Conservation (phyloP, 495 filamentous ascomycete species). For the Annulohypoxylon moriforme region DNA sequence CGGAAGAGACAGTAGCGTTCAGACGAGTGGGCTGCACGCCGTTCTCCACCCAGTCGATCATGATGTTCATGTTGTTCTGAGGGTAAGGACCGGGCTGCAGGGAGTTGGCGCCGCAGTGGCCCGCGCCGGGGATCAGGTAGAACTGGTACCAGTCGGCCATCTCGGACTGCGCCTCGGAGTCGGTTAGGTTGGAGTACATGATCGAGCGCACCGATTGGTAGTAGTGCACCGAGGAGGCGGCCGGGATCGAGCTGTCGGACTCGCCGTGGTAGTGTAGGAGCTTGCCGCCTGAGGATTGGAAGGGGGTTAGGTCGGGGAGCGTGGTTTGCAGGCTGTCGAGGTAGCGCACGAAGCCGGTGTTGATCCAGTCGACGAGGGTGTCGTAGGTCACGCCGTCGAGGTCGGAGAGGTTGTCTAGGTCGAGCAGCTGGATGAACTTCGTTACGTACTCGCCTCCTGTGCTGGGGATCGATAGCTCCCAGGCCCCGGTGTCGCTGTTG, state of each 20-base stretch:
- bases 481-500: slow-evolving; percentile 52
- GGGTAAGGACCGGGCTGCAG: slow-evolving; percentile 58
- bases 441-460: slow-evolving; percentile 55
- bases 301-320: slow-evolving; percentile 58
- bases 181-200: slow-evolving; percentile 58
- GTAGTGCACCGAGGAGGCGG: slow-evolving; percentile 58
- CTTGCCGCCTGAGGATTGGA: slow-evolving; percentile 62
- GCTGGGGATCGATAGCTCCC: slow-evolving; percentile 50
- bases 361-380: slow-evolving; percentile 58
- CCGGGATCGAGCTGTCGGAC: slow-evolving; percentile 58
- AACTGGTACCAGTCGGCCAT: slow-evolving; percentile 62
- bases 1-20: slow-evolving; percentile 53
- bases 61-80: slow-evolving; percentile 52
- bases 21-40: slow-evolving; percentile 52
- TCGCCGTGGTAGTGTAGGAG: slow-evolving; percentile 64
- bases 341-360: slow-evolving; percentile 45
- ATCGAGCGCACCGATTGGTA: slow-evolving; percentile 59
- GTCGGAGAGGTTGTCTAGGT: slow-evolving; percentile 46
- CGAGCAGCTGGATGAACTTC: slow-evolving; percentile 50
- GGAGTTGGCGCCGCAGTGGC: slow-evolving; percentile 57
- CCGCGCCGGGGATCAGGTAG: slow-evolving; percentile 62
- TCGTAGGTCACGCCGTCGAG: slow-evolving; percentile 62
- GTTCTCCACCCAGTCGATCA: slow-evolving; percentile 64
- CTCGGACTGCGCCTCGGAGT: slow-evolving; percentile 42
- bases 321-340: slow-evolving; percentile 57